These are phyloP conservation scores for Russula brevipes DNA, from an alignment of 768 basidiomycete species.

Conservation along the genomic window DNA sequence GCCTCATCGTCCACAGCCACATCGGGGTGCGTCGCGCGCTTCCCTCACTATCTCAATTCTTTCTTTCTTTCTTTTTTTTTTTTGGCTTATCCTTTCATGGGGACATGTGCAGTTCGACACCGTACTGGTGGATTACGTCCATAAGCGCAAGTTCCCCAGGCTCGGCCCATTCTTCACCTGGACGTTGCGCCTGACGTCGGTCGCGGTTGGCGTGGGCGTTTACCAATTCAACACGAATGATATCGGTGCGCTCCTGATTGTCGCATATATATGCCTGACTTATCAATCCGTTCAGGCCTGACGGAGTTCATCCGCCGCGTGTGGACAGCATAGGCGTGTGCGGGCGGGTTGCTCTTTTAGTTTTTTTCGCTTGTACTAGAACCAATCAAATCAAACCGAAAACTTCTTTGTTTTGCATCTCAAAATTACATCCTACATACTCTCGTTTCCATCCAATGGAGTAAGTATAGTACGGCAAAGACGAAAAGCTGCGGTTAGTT, in stretches of 20 bases:
- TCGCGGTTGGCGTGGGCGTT: conserved; percentile 79
- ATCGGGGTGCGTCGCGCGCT: conserved; percentile 64
- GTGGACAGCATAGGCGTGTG: conserved; percentile 61
- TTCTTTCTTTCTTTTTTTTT: not conserved
- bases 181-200: conserved; percentile 71
- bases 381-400: not conserved
- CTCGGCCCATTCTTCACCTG: conserved; percentile 67
- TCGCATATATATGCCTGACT: not conserved
- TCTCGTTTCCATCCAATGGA: too few relatives aligned
- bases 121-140: conserved; percentile 82
- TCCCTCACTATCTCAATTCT: not conserved
- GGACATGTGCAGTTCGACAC: conserved; percentile 56
- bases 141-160: conserved; percentile 88
- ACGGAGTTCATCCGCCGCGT: conserved; percentile 78
- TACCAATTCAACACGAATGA: conserved; percentile 99
- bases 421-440: too few relatives aligned
- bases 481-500: too few relatives aligned
- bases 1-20: conserved; percentile 90
- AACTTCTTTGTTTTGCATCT: too few relatives aligned
- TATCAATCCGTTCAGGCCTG: conserved; percentile 47
- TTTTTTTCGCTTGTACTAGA: conserved; percentile 9
- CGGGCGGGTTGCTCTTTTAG: not conserved
- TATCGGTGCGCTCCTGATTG: conserved; percentile 61
- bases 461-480: too few relatives aligned
- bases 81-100: not conserved